phyloP scores from a whole-genome alignment of 2,329 filamentous ascomycete genomes.

The Xylariaceae sp. region DNA sequence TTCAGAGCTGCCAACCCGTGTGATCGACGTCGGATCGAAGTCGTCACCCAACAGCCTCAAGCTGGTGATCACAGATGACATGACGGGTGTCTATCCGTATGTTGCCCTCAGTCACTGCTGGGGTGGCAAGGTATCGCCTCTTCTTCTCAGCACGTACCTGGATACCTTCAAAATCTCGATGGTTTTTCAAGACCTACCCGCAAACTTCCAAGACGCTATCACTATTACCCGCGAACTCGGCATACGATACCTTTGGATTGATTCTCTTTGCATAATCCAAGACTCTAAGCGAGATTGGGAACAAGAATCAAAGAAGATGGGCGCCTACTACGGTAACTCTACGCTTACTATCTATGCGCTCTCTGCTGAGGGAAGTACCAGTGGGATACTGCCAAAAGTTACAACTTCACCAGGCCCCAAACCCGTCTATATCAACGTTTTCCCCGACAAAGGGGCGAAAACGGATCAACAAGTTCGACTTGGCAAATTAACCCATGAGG shows the following conservation, averaged over 20 bases:
- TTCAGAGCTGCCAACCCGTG: neutral
- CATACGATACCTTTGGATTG: constrained; percentile 10
- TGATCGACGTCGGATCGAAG: neutral
- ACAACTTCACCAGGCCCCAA: no score
- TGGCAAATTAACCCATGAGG: neutral
- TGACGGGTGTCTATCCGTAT: constrained; percentile 5
- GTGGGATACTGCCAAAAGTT: constrained; percentile 1
- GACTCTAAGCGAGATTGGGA: constrained; percentile 7
- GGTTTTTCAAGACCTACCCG: neutral
- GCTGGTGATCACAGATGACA: neutral
- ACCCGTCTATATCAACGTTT: neutral
- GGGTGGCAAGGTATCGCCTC: constrained; percentile 7
- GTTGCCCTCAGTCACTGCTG: constrained; percentile 18
- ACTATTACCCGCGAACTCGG: constrained; percentile 4
- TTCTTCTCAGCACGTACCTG: constrained; percentile 2
- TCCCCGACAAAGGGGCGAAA: neutral
- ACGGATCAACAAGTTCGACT: neutral
- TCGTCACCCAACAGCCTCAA: neutral
- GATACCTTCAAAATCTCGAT: constrained; percentile 1
- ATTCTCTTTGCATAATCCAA: constrained; percentile 6
- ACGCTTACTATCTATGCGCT: constrained; percentile 4
- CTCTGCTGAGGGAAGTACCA: neutral
- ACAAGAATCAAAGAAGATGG: constrained; percentile 4
- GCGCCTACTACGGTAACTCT: constrained; percentile 1
- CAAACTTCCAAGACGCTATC: constrained; percentile 11